Conservation (phyloP, 2,329 filamentous ascomycete genomes). For the Ascochyta koolunga region DNA sequence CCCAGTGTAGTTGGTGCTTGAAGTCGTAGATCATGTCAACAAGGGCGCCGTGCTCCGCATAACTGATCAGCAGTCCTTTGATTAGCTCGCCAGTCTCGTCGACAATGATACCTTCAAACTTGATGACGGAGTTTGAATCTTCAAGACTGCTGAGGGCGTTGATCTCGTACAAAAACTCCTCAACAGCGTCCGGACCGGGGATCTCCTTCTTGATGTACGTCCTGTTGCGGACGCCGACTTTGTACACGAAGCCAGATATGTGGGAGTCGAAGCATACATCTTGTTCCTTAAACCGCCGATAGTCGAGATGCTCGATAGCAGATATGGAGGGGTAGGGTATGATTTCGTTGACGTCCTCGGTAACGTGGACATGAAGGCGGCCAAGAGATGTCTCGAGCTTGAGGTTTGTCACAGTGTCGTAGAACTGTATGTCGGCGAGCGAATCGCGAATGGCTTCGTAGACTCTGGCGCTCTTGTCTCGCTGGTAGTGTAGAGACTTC, state of each 20-base stretch:
- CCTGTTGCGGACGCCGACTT: slow-evolving; percentile 72
- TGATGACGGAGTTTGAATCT: slow-evolving; percentile 77
- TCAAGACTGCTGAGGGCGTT: slow-evolving; percentile 85
- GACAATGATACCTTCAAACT: slow-evolving; percentile 85
- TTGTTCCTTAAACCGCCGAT: slow-evolving; percentile 68
- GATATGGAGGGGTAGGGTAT: slow-evolving; percentile 80
- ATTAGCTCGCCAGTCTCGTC: slow-evolving; percentile 76
- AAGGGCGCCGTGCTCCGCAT: slow-evolving; percentile 83
- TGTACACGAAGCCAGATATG: slow-evolving; percentile 97
- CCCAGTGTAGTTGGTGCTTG: slow-evolving; percentile 69
- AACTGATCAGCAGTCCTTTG: slow-evolving; percentile 88
- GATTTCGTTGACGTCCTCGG: slow-evolving; percentile 96
- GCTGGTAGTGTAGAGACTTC: slow-evolving; percentile 76
- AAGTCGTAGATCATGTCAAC: slow-evolving; percentile 90
- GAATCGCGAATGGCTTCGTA: slow-evolving; percentile 95
- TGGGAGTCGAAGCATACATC: slow-evolving; percentile 87
- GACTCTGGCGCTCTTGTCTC: slow-evolving; percentile 90
- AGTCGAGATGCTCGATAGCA: slow-evolving; percentile 73
- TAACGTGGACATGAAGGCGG: slow-evolving; percentile 91
- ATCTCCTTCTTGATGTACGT: slow-evolving; percentile 97
- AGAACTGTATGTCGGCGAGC: slow-evolving; percentile 92
- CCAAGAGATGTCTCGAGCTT: slow-evolving; percentile 89
- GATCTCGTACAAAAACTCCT: slow-evolving; percentile 97
- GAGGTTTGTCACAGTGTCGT: slow-evolving; percentile 92
- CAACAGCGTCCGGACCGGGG: slow-evolving; percentile 89